phyloP scores from a whole-genome alignment of 140 eudicot genomes.

The Flaveria floridana region DNA sequence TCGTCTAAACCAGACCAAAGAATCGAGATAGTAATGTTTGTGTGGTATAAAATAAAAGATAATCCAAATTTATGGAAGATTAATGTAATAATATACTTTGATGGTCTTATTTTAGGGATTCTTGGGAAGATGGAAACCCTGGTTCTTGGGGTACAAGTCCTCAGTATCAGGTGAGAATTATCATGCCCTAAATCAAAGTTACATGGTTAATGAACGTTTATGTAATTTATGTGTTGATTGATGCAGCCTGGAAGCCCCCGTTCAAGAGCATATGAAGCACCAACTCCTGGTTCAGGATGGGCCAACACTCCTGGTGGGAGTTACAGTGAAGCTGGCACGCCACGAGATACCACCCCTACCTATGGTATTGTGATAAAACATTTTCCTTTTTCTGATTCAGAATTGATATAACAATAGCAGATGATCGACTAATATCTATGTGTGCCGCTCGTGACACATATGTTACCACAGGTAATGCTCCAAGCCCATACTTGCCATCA shows the following conservation, averaged over 20 bases:
- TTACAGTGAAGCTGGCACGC: constrained; percentile 92
- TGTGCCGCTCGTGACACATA: neutral
- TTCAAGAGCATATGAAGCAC: constrained; percentile 92
- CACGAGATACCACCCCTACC: constrained; percentile 69
- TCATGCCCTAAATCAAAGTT: neutral
- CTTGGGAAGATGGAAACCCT: constrained; percentile 95
- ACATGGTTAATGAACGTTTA: too few species aligned
- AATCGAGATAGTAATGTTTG: neutral
- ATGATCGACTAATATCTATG: neutral
- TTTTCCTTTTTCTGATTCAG: neutral
- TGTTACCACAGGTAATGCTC: constrained; percentile 83
- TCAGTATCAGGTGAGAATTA: constrained; percentile 62
- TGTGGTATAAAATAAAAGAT: neutral
- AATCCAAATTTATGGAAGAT: too few species aligned
- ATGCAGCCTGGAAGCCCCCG: constrained; percentile 94
- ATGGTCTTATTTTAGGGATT: constrained; percentile 53
- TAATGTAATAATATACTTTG: neutral
- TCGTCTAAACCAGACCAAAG: neutral
- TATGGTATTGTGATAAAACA: constrained; percentile 50
- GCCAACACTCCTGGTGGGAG: constrained; percentile 73
- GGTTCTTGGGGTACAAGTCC: constrained; percentile 91
- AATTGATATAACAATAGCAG: neutral
- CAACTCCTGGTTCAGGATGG: constrained; percentile 99
- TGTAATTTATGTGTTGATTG: neutral
- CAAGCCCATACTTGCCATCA: constrained; percentile 95